Evolutionary conservation across 2,329 filamentous ascomycete species (phyloP), one percentile per base, ranked within the genome.

Genomic region (Cytospora schulzeri): DNA sequence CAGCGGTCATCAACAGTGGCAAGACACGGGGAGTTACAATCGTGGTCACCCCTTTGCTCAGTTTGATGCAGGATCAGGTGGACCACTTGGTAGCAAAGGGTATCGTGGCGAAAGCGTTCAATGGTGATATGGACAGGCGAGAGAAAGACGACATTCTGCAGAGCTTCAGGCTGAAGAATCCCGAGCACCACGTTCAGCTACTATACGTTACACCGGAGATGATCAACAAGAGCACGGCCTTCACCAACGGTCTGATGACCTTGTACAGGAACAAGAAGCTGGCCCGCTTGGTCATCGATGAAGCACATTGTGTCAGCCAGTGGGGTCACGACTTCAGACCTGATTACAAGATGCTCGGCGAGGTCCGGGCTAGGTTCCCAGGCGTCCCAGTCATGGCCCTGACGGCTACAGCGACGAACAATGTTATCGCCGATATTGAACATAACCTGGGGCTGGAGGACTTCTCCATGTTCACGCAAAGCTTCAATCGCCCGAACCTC

Each of bases 291-390:
- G 95, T 99, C 60, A 96, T 99, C 68, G 95, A 99, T 70, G 96
- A 99, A 78, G 95, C 95, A n/a, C 95, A 99, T 75, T 99, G 95
- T 76, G 94, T 99, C 29, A 98, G 95, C 76, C 93, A 99, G 80
- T 99, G 95, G 95, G 95, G 95, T 0, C 95, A 99, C 71, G 95
- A 99, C 75, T 99, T 99, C 74, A 88, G 96, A 54, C 94, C 93
- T 0, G 94, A 98, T 74, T 99, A 99, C 80, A 97, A 97, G 76
- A 85, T 86, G 33, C 81, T 99, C 4, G 92, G 93, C 31, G 83
- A 88, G 65, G 80, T 97, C 52, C 86, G 94, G 57, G 76, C 80
- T 50, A 86, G 85, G 60, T 94, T 94, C 70, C 88, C 89, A 0
- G 85, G 86, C 2, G 91, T 98, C 3, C 95, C 95, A 1, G 84